A percentile compares a stretch with the other conserved stretches of the same genome.
Conservation (phyloP, 352 stramenopile species). For the Nothophytophthora sp. region DNA sequence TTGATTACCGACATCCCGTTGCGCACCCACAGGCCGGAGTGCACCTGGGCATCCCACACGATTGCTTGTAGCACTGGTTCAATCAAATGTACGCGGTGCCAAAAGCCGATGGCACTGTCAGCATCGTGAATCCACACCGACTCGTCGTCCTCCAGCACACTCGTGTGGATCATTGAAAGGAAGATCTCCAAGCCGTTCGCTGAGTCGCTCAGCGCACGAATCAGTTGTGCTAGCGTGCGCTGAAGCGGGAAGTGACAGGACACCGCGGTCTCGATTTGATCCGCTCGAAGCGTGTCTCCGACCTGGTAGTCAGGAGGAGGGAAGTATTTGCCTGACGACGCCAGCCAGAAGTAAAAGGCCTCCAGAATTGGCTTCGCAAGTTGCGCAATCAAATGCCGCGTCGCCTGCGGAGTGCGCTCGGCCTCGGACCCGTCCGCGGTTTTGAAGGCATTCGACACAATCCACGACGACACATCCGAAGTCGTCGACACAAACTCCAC, state of each 20-base stretch:
- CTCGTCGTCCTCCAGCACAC: conserved; percentile 18
- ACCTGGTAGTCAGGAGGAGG: conserved; percentile 59
- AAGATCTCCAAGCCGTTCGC: conserved; percentile 57
- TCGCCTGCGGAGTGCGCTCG: conserved; percentile 20
- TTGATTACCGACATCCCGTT: conserved; percentile 87
- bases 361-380: conserved; percentile 72
- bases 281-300: conserved; percentile 46
- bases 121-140: conserved; percentile 63
- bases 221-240: conserved; percentile 70
- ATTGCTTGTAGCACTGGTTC: conserved; percentile 80
- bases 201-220: conserved; percentile 69
- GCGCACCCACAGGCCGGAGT: conserved; percentile 82
- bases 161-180: conserved; percentile 46
- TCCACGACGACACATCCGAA: conserved; percentile 78
- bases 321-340: conserved; percentile 76
- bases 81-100: conserved; percentile 81
- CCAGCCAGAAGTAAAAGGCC: conserved; percentile 82
- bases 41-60: conserved; percentile 88
- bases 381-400: conserved; percentile 43
- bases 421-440: conserved; percentile 19
- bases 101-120: conserved; percentile 71
- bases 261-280: conserved; percentile 65
- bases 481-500: conserved; percentile 86
- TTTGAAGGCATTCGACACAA: conserved; percentile 83
- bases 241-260: conserved; percentile 86